Percentiles rank a stretch among this genome's conserved stretches.
Conservation (phyloP, 2,329 filamentous ascomycete species). For the Trichoderma lentiforme region DNA sequence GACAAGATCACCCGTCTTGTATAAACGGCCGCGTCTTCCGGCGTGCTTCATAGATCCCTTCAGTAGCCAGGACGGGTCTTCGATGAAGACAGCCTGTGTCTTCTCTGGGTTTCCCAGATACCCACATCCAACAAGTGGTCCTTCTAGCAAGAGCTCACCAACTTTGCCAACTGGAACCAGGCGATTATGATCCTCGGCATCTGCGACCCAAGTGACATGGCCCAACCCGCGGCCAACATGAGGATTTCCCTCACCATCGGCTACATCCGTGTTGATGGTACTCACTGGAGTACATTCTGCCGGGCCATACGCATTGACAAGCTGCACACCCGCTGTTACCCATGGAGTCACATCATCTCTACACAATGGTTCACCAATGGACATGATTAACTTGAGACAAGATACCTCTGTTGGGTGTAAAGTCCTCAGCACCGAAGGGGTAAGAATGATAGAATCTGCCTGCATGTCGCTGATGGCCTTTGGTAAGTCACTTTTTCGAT, state of each 20-base stretch:
- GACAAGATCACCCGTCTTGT: no score
- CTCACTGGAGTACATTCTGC: slow-evolving; percentile 9
- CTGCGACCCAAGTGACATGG: slow-evolving; percentile 37
- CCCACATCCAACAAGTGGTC: slow-evolving; percentile 51
- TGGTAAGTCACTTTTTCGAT: no score
- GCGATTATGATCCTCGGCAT: slow-evolving; percentile 35
- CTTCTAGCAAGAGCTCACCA: slow-evolving; percentile 46
- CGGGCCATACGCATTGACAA: slow-evolving; percentile 23
- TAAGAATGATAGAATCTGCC: slow-evolving; percentile 19
- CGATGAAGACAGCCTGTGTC: slow-evolving; percentile 49
- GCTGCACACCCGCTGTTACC: slow-evolving; percentile 45
- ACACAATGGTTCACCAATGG: slow-evolving; percentile 40
- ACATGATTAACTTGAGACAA: slow-evolving; percentile 32
- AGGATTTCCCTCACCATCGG: neutral
- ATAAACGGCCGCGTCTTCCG: no score
- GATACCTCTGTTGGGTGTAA: neutral
- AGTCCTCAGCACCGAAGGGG: slow-evolving; percentile 16
- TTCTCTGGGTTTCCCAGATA: slow-evolving; percentile 52
- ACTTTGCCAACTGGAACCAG: slow-evolving; percentile 40
- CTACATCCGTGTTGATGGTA: slow-evolving; percentile 33
- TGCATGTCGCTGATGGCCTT: no score
- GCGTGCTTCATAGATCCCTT: slow-evolving; percentile 26
- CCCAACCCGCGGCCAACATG: neutral
- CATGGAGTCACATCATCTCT: slow-evolving; percentile 42
- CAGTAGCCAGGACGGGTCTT: slow-evolving; percentile 44